A percentile compares a stretch with the other conserved stretches of the same genome.
phyloP scores from a whole-genome alignment of 2,329 filamentous ascomycete species.

The Thielaviopsis euricoi region DNA sequence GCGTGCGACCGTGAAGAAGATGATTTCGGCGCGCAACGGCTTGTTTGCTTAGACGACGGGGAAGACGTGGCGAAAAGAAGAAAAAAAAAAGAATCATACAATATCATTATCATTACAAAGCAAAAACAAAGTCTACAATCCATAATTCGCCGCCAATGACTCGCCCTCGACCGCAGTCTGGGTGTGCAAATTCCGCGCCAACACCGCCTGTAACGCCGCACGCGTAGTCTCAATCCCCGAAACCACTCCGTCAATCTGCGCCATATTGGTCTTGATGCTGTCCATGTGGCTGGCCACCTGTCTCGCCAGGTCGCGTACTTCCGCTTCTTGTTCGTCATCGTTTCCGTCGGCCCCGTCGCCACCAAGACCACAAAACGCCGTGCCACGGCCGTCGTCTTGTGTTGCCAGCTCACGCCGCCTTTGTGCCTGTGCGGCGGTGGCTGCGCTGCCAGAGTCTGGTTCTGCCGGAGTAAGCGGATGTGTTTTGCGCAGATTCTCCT shows the following conservation, averaged over 20 bases:
- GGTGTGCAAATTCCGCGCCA: conserved; percentile 29
- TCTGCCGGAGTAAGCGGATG: conserved; percentile 7
- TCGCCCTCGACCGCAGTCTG: conserved; percentile 14
- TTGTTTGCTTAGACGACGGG: not conserved
- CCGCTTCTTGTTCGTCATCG: conserved; percentile 10
- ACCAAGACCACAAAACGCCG: conserved; percentile 24
- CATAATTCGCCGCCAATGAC: not conserved
- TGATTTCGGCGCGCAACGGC: conserved; percentile 28
- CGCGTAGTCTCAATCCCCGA: conserved; percentile 31
- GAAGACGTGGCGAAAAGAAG: not conserved
- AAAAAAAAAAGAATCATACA: no score
- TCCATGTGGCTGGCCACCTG: conserved; percentile 40
- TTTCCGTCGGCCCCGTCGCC: conserved; percentile 19
- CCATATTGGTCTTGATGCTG: conserved; percentile 36
- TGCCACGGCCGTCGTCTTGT: not conserved
- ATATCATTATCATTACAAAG: not conserved
- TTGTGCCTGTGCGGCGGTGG: not conserved
- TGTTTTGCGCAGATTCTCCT: conserved; percentile 30
- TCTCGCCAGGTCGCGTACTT: conserved; percentile 3
- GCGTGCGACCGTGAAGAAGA: conserved; percentile 33
- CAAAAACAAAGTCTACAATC: not conserved
- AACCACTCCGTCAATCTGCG: conserved; percentile 34
- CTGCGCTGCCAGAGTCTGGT: not conserved
- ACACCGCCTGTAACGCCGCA: conserved; percentile 31
- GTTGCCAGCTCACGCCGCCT: not conserved